These are phyloP conservation scores for Exophiala oligosperma DNA, from an alignment of 2,329 filamentous ascomycete species.

Conservation along the genomic window DNA sequence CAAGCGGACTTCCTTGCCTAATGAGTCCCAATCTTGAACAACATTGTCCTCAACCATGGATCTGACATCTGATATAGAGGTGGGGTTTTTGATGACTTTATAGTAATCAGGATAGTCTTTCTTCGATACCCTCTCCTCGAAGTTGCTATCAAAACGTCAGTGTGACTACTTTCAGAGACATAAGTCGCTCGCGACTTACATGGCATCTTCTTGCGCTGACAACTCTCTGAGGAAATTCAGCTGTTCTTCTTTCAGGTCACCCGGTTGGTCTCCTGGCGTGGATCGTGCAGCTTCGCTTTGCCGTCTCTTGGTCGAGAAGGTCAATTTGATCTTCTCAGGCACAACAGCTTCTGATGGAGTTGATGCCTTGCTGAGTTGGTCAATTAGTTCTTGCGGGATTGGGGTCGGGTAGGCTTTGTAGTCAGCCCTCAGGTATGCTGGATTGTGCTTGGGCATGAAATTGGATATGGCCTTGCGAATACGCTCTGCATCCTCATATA, in stretches of 20 bases:
- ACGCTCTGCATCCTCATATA: slow-evolving; percentile 82
- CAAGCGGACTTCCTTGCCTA: slow-evolving; percentile 75
- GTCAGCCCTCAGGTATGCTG: slow-evolving; percentile 69
- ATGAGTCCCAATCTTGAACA: slow-evolving; percentile 78
- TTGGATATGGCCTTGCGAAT: slow-evolving; percentile 84
- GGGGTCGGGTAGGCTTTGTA: slow-evolving; percentile 75
- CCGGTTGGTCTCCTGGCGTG: slow-evolving; percentile 7
- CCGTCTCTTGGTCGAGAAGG: slow-evolving; percentile 19
- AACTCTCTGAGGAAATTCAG: slow-evolving; percentile 25
- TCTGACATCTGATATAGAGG: slow-evolving; percentile 75
- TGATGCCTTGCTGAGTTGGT: slow-evolving; percentile 18
- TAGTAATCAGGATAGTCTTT: slow-evolving; percentile 67
- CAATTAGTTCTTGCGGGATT: slow-evolving; percentile 57
- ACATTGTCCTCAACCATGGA: slow-evolving; percentile 73
- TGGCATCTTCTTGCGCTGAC: slow-evolving; percentile 20
- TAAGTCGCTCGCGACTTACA: slow-evolving; percentile 6
- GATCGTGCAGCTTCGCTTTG: slow-evolving; percentile 20
- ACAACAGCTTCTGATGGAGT: slow-evolving; percentile 15
- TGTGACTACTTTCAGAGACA: neutral
- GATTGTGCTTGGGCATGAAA: slow-evolving; percentile 83
- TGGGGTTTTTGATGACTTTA: slow-evolving; percentile 74
- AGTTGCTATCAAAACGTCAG: slow-evolving; percentile 41
- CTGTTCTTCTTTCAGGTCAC: slow-evolving; percentile 13
- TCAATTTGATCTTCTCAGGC: slow-evolving; percentile 25
- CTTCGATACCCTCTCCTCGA: slow-evolving; percentile 65